Evolutionary conservation across 257 asterid species (phyloP), one percentile per base, ranked within the genome.

Genomic region (Solanum paucissectum): DNA sequence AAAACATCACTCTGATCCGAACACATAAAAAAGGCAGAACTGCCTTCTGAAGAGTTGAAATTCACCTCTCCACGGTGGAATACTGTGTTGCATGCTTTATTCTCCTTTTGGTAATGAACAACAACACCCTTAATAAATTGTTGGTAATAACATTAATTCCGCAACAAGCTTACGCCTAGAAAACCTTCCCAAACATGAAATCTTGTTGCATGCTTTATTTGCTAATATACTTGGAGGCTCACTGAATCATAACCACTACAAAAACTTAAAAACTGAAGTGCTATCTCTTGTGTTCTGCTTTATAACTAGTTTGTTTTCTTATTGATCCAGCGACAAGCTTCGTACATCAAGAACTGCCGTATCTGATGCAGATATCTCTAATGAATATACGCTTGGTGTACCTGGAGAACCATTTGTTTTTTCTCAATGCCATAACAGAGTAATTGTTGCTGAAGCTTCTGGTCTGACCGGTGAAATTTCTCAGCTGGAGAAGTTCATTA

Each of bases 331-430:
- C 23, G 98, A 97, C 88, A 95, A 95, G 93, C 97, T 97, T 87
- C 95, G 99, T 37, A 92, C 94, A 90, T 94, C 98, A 83, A 94
- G 98, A 90, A 97, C 97, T 23, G 90, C 94, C n/a, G 84, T 95
- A 32, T 96, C 99, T 40, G 94, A 95, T 11, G 99, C 98, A 23
- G 98, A 95, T 89, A 91, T 94, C 23, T 88, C 93, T 9, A 89
- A 91, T 25, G 98, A 95, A 60, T 88, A 89, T 81, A 91, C 95
- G 1, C 92, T 97, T 33, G 98, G 98, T 79, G 90, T 90, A 75
- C 91, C 98, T 9, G 98, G 97, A 87, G 98, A 94, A 89, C 89
- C 95, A 55, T 97, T 97, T 88, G 87, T 91, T 9, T 97, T 97
- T 87, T 88, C 95, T 75, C 98, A 95, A 89, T 95, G 98, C 92